A percentile compares a stretch with the other conserved stretches of the same genome.
Conservation (phyloP, 2,329 filamentous ascomycete species). For the Aspergillus pseudotamarii region DNA sequence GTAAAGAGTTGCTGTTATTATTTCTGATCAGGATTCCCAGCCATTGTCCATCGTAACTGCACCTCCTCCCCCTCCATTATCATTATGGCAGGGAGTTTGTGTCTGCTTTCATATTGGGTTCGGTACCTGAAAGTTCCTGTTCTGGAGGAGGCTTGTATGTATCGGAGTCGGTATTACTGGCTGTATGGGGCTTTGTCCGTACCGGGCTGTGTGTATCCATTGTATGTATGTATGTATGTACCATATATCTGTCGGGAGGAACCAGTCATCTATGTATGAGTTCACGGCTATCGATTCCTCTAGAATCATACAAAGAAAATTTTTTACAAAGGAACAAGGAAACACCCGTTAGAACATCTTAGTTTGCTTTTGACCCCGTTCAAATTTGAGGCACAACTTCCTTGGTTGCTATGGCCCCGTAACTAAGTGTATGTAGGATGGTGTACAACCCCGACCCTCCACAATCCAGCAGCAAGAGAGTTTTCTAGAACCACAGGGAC, state of each 20-base stretch:
- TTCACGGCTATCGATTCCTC: background rate
- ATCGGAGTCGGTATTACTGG: background rate
- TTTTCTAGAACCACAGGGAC: background rate
- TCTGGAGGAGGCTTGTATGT: background rate
- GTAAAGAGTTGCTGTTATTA: background rate
- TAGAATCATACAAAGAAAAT: background rate
- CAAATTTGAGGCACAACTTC: background rate
- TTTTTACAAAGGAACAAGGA: background rate
- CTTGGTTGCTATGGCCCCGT: background rate
- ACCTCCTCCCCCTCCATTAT: background rate
- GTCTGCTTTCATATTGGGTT: slow-evolving; percentile 2
- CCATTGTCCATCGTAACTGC: background rate
- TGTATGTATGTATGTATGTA: background rate
- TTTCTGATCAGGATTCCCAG: background rate
- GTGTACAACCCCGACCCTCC: background rate
- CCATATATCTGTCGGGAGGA: background rate
- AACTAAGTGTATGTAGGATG: background rate
- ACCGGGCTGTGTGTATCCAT: background rate
- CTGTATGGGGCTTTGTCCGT: background rate
- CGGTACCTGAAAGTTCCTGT: background rate
- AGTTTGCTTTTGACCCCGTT: background rate
- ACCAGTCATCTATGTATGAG: background rate
- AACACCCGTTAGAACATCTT: background rate
- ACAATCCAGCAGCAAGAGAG: background rate
- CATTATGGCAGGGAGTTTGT: background rate